Evolutionary conservation across 2,329 filamentous ascomycete genomes (phyloP).

Genomic region (Neonectria magnoliae): DNA sequence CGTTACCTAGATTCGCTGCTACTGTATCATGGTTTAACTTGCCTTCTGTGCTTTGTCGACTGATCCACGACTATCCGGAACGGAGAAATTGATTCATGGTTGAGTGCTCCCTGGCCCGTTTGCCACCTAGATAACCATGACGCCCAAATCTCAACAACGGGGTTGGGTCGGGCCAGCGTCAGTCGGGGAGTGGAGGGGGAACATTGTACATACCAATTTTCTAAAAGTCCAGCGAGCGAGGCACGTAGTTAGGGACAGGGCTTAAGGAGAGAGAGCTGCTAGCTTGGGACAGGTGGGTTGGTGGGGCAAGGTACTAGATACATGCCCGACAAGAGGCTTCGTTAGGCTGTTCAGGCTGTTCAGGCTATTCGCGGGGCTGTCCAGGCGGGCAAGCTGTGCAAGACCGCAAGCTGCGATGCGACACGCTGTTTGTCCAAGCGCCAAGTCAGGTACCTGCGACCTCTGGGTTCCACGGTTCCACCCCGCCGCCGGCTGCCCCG

Average conservation of each 20-base stretch:
- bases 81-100: background rate
- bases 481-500: slow-evolving; percentile 39
- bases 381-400: background rate
- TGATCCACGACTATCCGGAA: background rate
- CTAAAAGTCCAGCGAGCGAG: slow-evolving; percentile 16
- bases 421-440: slow-evolving; percentile 15
- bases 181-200: slow-evolving; percentile 12
- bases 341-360: background rate
- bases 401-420: background rate
- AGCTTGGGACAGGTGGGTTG: slow-evolving; percentile 20
- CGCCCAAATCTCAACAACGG: slow-evolving; percentile 1
- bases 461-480: slow-evolving; percentile 23
- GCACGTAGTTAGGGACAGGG: slow-evolving; percentile 1
- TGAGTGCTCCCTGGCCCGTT: background rate
- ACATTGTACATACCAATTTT: too few relatives aligned
- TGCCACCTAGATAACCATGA: slow-evolving; percentile 11
- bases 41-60: background rate
- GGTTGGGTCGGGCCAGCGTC: background rate
- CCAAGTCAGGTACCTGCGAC: slow-evolving; percentile 34
- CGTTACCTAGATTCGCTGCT: too few relatives aligned
- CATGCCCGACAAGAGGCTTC: background rate
- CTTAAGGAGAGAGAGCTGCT: slow-evolving; percentile 19
- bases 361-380: background rate
- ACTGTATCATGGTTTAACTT: too few relatives aligned
- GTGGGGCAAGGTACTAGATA: slow-evolving; percentile 39